Percentiles rank a stretch among this genome's conserved stretches.
phyloP scores from a whole-genome alignment of 148 eudicot species.

The Silene conica region DNA sequence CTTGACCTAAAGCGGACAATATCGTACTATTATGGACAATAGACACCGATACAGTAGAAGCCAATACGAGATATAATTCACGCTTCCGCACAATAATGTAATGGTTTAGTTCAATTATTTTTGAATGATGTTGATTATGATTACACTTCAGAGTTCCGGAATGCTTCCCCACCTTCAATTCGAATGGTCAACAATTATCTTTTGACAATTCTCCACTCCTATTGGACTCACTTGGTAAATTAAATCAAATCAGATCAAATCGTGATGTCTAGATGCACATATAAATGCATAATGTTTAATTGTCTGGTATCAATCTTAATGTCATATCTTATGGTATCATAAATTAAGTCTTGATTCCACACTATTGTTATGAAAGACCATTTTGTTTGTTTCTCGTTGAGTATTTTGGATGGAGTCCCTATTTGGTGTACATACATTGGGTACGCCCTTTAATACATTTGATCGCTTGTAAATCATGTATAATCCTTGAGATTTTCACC shows the following conservation, averaged over 20 bases:
- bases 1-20: no score
- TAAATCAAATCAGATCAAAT: neutral
- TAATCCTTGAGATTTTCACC: no score
- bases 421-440: no score
- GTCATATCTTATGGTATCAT: neutral
- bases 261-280: neutral
- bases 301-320: conserved; percentile 6
- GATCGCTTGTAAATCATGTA: no score
- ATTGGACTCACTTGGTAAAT: conserved; percentile 8
- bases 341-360: conserved; percentile 4
- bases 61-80: no score
- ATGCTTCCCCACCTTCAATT: neutral
- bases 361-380: conserved; percentile 1
- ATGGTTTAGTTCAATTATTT: conserved; percentile 17
- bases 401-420: no score
- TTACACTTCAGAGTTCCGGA: neutral
- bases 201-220: conserved; percentile 14
- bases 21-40: no score
- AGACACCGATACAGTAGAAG: no score
- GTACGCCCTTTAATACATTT: no score
- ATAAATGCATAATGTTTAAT: neutral
- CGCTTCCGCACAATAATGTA: no score
- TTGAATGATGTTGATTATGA: neutral
- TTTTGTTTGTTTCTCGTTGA: neutral
- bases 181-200: conserved; percentile 4